These are phyloP conservation scores for Daucus carota DNA, from an alignment of 129 eudicot species.

Conservation along the genomic window DH1_v3.0 NC_030389.2:3625501-3626000, in stretches of 20 bases:
- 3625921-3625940: not conserved
- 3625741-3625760: not conserved
- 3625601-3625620: not conserved
- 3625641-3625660: not conserved
- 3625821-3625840: not conserved
- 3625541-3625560: not conserved
- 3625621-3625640: not conserved
- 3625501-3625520: not conserved
- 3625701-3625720: not conserved
- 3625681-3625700: not conserved
- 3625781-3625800: not conserved
- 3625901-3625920: not conserved
- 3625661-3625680: not conserved
- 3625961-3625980: not conserved
- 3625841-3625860: not conserved
- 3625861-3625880: slow-evolving; percentile 2
- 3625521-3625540: not conserved
- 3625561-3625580: slow-evolving; percentile 5
- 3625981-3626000: not conserved
- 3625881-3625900: not conserved
- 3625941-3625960: not conserved
- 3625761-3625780: not conserved
- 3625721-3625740: not conserved
- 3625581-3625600: not conserved
- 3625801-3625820: not conserved